These are phyloP conservation scores for Salinomyces thailandicus DNA, from an alignment of 2,329 filamentous ascomycete species.

Conservation along the genomic window DNA sequence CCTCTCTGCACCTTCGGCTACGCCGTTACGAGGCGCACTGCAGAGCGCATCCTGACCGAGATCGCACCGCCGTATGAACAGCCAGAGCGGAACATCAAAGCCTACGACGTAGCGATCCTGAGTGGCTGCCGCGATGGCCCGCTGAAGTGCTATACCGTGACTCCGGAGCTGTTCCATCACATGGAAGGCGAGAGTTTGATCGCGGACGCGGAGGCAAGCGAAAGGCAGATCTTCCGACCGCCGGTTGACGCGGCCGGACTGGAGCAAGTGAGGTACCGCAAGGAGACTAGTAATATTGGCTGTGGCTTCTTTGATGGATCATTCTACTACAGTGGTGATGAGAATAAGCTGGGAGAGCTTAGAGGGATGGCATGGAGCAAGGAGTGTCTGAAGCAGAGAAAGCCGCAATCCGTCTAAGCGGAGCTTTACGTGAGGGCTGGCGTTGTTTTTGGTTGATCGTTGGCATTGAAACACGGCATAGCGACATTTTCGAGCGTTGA, in stretches of 20 bases:
- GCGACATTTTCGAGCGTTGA: neutral
- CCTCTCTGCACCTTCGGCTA: slow-evolving; percentile 37
- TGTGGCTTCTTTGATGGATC: slow-evolving; percentile 33
- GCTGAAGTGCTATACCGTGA: slow-evolving; percentile 26
- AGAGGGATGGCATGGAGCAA: slow-evolving; percentile 14
- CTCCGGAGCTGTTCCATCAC: slow-evolving; percentile 32
- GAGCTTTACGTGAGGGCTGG: neutral
- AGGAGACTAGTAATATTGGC: slow-evolving; percentile 24
- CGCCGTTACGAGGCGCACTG: slow-evolving; percentile 30
- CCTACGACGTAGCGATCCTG: slow-evolving; percentile 31
- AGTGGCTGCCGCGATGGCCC: slow-evolving; percentile 27
- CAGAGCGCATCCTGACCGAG: slow-evolving; percentile 24
- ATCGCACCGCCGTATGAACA: slow-evolving; percentile 29
- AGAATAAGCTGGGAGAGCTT: slow-evolving; percentile 23
- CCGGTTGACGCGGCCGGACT: slow-evolving; percentile 19
- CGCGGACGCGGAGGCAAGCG: slow-evolving; percentile 24
- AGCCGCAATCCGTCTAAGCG: neutral
- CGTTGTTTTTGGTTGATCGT: neutral
- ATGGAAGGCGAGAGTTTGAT: slow-evolving; percentile 28
- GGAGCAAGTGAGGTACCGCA: slow-evolving; percentile 14
- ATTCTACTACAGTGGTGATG: slow-evolving; percentile 27
- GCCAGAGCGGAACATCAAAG: slow-evolving; percentile 19
- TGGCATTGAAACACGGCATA: neutral
- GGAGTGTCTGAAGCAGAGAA: neutral
- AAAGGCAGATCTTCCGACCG: slow-evolving; percentile 10